These are phyloP conservation scores for Geranium brycei DNA, from an alignment of 345 rosid species.

Conservation along the genomic window DNA sequence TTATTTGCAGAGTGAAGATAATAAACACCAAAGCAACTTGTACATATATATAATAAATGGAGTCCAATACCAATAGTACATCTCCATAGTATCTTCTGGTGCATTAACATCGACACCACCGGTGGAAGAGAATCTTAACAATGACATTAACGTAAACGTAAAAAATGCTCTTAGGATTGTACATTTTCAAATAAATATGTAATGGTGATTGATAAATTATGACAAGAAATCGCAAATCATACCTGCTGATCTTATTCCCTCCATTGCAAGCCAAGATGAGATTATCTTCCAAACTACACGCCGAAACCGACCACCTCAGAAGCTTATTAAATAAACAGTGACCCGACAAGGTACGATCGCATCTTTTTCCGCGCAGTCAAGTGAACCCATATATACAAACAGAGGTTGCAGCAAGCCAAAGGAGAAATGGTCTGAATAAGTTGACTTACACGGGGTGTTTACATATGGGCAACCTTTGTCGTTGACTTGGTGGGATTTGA, in stretches of 20 bases:
- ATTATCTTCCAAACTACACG: no score
- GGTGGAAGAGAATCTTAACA: neutral
- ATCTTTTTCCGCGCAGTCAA: neutral
- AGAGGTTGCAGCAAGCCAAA: neutral
- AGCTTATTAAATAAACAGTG: neutral
- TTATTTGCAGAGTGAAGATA: no score
- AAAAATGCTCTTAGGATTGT: neutral
- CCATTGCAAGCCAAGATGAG: neutral
- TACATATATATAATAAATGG: no score
- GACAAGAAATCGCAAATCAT: no score
- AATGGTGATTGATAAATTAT: neutral
- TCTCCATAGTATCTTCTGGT: neutral
- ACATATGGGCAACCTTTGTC: conserved; percentile 13
- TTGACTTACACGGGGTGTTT: neutral
- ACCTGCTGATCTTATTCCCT: neutral
- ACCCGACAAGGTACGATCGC: neutral
- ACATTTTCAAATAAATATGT: neutral
- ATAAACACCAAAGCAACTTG: no score
- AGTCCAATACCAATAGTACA: neutral
- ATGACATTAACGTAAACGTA: no score
- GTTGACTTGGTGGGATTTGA: conserved; percentile 18
- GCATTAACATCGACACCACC: neutral
- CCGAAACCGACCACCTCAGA: neutral
- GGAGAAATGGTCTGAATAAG: neutral
- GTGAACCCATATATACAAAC: neutral